Base-by-base conservation (phyloP, 192 early-diverging fungal species). In the Phlyctochytrium arcticum region DNA sequence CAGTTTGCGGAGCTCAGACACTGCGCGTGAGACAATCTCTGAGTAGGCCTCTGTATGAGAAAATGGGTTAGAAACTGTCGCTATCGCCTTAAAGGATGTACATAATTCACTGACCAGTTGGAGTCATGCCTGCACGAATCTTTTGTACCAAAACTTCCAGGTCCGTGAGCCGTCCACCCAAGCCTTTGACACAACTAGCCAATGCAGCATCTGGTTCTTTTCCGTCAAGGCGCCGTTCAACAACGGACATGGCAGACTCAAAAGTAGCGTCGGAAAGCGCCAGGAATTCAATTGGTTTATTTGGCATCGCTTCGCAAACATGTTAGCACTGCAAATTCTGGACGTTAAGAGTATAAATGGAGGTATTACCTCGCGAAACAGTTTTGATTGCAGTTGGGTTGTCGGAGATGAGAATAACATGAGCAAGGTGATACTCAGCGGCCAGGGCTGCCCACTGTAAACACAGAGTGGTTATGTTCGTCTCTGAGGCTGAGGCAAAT, bases 111-210 rank as follows among this genome's bases (percentile, higher is more conserved):
- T 58, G 79, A 89, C 89, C 84, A 51, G 70, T 48, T 6, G 87
- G 75, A 1, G 47, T 47, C 70, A 80, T 69, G 24, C 92, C 89
- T 5, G 89, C 79, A 42, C 89, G 81, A 36, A 97, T 88, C 67
- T 97, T 97, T 57, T 92, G 89, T 32, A 94, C 85, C 67, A 96
- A 84, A 10, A 93, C 65, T 71, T 94, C 87, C 32, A 99, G 72
- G 75, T 99, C 94, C 32, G 88, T 91, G 17, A 96, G 71, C 17
- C 97, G 84, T 19, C 97, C 97, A 27, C 95, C 97, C 12, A 99
- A 76, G 1, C 80, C 80, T 24, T 76, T 57, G 15, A 96, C 88
- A 80, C 78, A 8, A 57, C 33, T 34, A 42, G 56, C 48, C 19
- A 77, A 47, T 17, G 34, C 54, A 0, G 37, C 44, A 9, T 36